Conservation (phyloP, 768 basidiomycete genomes). For the Ramaria sp. region DNA sequence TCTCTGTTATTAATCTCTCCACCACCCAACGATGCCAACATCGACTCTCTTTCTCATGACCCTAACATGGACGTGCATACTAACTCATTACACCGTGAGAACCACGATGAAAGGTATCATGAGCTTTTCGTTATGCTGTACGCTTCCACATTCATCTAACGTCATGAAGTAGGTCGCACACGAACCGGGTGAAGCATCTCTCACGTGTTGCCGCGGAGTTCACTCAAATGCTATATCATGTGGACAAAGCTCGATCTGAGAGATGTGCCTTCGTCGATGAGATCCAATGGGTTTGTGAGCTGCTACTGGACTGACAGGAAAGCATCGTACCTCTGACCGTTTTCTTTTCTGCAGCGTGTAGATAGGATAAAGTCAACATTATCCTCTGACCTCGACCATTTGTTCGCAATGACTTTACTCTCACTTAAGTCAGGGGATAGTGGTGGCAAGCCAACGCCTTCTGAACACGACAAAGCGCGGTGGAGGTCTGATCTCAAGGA, state of each 20-base stretch:
- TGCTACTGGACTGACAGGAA: conserved; percentile 19
- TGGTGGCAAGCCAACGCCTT: conserved; percentile 27
- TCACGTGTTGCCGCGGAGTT: conserved; percentile 84
- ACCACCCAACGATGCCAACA: conserved; percentile 29
- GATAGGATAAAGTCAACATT: conserved; percentile 77
- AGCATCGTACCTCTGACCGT: neutral
- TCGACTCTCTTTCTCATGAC: conserved; percentile 24
- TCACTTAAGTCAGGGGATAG: conserved; percentile 33
- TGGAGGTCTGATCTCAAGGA: conserved; percentile 59
- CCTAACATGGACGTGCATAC: neutral
- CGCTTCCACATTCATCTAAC: neutral
- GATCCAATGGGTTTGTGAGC: conserved; percentile 65
- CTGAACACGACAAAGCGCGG: conserved; percentile 57
- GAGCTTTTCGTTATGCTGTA: conserved; percentile 12
- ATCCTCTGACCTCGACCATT: conserved; percentile 74
- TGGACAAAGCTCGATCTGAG: conserved; percentile 68
- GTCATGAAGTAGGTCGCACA: conserved; percentile 34
- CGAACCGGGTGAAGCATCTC: conserved; percentile 68
- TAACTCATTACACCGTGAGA: conserved; percentile 19
- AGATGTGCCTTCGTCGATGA: conserved; percentile 73
- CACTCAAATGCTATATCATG: conserved; percentile 84
- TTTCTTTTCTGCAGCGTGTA: conserved; percentile 51
- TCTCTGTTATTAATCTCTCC: conserved; percentile 65
- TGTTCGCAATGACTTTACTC: conserved; percentile 57
- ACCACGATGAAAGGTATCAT: conserved; percentile 32